Conservation (phyloP, 108 stramenopile species). For the Ochromonas danica region DNA sequence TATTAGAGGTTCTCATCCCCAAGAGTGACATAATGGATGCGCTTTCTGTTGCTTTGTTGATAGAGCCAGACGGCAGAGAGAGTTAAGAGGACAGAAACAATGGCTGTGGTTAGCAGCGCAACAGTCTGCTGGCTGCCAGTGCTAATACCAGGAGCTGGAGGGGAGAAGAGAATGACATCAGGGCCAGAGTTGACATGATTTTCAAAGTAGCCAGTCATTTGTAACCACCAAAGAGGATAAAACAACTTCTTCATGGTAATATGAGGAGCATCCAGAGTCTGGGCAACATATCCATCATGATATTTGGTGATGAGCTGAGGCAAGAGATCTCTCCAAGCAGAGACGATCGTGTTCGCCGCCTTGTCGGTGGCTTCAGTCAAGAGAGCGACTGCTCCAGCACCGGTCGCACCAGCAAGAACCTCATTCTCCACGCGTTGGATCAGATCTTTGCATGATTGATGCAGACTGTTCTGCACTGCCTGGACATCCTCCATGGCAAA, state of each 20-base stretch:
- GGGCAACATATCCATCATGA: constrained; percentile 48
- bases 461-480: constrained; percentile 34
- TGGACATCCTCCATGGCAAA: constrained; percentile 37
- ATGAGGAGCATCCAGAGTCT: constrained; percentile 39
- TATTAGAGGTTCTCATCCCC: too few relatives aligned
- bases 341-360: constrained; percentile 34
- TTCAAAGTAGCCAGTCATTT: constrained; percentile 36
- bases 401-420: neutral
- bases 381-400: constrained; percentile 11
- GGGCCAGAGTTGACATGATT: neutral
- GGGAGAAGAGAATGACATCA: neutral
- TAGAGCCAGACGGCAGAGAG: too few relatives aligned
- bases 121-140: too few relatives aligned
- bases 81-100: too few relatives aligned
- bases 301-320: constrained; percentile 36
- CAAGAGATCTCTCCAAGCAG: constrained; percentile 39
- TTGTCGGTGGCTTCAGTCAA: constrained; percentile 34
- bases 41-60: too few relatives aligned
- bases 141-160: too few relatives aligned
- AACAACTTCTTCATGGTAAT: constrained; percentile 47
- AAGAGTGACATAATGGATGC: too few relatives aligned
- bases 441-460: constrained; percentile 28
- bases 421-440: constrained; percentile 10
- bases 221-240: constrained; percentile 51
- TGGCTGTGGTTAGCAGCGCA: too few relatives aligned